Evolutionary conservation across 805 yeast species (phyloP), one percentile per base, ranked within the genome.

Genomic region (Tetrapisispora nanseiensis): DNA sequence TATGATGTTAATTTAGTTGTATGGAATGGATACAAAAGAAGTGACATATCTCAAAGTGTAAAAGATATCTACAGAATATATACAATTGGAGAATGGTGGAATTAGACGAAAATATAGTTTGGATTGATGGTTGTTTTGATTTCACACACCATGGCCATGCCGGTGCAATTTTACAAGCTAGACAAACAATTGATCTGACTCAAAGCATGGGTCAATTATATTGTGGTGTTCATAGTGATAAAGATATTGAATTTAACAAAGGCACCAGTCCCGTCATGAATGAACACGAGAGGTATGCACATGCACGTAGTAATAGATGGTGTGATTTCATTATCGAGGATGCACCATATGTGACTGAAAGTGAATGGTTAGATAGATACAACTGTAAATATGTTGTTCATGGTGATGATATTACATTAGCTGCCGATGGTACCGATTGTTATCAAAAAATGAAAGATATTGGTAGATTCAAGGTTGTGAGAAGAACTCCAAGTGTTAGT

Each of bases 101-200:
- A 39, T 39, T 39, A 26, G 37, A 40, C 30, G 43, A 40, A 8
- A 34, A 58, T 33, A 65, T 82, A 40, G 82, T 90, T 46, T 92
- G 98, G 98, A 78, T 92, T 23, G 98, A 92, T 61, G 98, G 98
- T 0, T 92, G 98, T 60, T 92, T 92, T 65, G 98, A 92, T 62
- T 92, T 92, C 66, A 86, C 95, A 33, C 98, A 92, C 61, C 97
- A 92, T 57, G 97, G 95, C 20, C 98, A 92, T 55, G 95, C 97
- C 3, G 97, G 97, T 24, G 98, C 97, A 18, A 79, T 92, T 75
- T 65, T 85, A 43, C 98, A 92, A 61, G 96, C 98, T 0, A 73
- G 95, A 31, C 85, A 80, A 52, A 71, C 83, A 15, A 95, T 95
- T 9, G 28, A 28, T 27, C 11, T n/a, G 51, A 18, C 37, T 6